Base-by-base conservation (phyloP, 106 monocot species). In the Iris macrosiphon region DNA sequence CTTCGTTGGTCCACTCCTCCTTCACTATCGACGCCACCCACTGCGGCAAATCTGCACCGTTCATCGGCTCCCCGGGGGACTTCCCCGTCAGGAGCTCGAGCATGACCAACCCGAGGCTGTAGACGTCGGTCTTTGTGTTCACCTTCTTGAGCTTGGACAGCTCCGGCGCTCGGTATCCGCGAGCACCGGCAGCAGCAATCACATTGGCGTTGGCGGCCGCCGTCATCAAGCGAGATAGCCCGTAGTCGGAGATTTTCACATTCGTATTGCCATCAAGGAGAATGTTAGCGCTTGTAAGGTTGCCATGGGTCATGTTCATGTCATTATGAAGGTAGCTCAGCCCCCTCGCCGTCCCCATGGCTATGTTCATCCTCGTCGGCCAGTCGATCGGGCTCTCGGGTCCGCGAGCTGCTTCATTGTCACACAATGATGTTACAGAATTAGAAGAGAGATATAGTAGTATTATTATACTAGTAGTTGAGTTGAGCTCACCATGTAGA, bases 71-170 rank as follows among this genome's bases (percentile, higher is more conserved):
- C 4, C 65, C 67, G 1, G 75, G 75, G 10, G 79, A 78, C 40
- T 84, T 84, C 17, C 84, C 84, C 0, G 84, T 84, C 27, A 84
- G 49, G 0, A 84, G 75, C 68, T 84, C 79, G 6, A 84, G 79
- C 8, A 84, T 61, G 10, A 84, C 56, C 39, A 84, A 67, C 4
- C 84, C 84, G 6, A 84, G 71, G 50, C 84, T 84, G 43, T 79
- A 84, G 4, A 84, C 68, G 33, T 84, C 84, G 6, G 84, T 79
- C 72, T 84, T 84, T 6, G 75, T 59, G 67, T 57, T 72, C 16
- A 75, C 79, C 67, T 75, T 84, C 75, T 84, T 84, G 47, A 72
- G 55, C 68, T 84, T 79, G 13, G 79, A 71, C 18, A 79, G 65
- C 65, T 80, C 85, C 6, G 85, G 80, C 15, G 84, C 75, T 9